phyloP scores from a whole-genome alignment of 495 filamentous ascomycete genomes.

The Xylaria intraflava region DNA sequence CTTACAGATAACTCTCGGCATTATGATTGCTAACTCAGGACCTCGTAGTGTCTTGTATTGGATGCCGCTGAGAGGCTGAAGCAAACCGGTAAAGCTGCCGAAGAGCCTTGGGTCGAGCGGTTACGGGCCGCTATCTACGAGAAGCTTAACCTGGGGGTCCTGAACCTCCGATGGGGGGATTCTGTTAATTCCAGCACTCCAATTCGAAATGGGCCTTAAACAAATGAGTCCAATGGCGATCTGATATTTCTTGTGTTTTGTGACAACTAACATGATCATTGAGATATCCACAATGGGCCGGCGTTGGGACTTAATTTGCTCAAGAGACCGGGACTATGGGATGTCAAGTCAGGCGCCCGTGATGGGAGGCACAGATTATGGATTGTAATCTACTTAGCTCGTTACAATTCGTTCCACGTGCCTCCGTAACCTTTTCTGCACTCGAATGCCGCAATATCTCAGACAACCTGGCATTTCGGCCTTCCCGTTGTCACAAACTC shows the following conservation, averaged over 20 bases:
- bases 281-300: constrained; percentile 7
- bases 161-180: not conserved
- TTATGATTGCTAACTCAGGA: not conserved
- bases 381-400: too few relatives aligned
- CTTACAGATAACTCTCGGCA: not conserved
- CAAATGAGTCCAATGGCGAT: not conserved
- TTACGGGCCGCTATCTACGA: constrained; percentile 10
- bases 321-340: too few relatives aligned
- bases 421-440: too few relatives aligned
- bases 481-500: constrained; percentile 15
- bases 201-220: constrained; percentile 1
- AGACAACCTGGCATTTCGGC: constrained; percentile 14
- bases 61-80: constrained; percentile 22
- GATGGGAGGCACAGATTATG: too few relatives aligned
- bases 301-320: constrained; percentile 6
- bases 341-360: too few relatives aligned
- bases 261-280: not conserved
- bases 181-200: not conserved
- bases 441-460: not conserved
- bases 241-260: constrained; percentile 1
- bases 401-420: too few relatives aligned
- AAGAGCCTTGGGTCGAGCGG: constrained; percentile 23
- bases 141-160: constrained; percentile 1
- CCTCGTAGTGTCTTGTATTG: constrained; percentile 12
- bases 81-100: constrained; percentile 14